Conservation (phyloP, 2,329 filamentous ascomycete species). For the Ophiostoma himal-ulmi region DNA sequence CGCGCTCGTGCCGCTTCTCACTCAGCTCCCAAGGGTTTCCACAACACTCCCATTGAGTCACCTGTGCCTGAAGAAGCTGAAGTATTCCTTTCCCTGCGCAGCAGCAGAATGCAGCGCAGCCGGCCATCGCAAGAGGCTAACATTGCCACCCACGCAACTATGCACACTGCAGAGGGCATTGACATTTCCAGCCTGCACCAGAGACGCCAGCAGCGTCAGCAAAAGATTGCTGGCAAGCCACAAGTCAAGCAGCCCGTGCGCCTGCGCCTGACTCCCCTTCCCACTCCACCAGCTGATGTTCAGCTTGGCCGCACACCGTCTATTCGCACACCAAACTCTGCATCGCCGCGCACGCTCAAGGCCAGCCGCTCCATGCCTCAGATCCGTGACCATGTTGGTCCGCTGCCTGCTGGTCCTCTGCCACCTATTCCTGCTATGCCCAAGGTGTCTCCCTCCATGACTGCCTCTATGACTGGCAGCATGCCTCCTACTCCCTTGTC, state of each 20-base stretch:
- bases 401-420: conserved; percentile 20
- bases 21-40: conserved; percentile 19
- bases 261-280: conserved; percentile 19
- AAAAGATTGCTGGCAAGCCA: conserved; percentile 19
- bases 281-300: conserved; percentile 15
- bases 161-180: background rate
- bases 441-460: background rate
- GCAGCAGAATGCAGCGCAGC: background rate
- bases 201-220: conserved; percentile 22
- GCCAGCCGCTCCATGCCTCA: conserved; percentile 25
- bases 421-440: conserved; percentile 23
- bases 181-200: conserved; percentile 20
- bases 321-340: background rate
- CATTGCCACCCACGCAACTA: background rate
- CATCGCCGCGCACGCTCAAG: conserved; percentile 17
- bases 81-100: background rate
- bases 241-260: conserved; percentile 19
- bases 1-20: conserved; percentile 16
- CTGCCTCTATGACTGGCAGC: background rate
- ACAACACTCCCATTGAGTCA: conserved; percentile 18
- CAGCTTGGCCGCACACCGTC: background rate
- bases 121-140: background rate
- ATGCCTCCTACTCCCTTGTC: conserved; percentile 1
- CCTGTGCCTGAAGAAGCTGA: conserved; percentile 23
- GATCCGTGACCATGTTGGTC: conserved; percentile 16